phyloP scores from a whole-genome alignment of 2,329 filamentous ascomycete species.

The Trichoderma sp. region DNA sequence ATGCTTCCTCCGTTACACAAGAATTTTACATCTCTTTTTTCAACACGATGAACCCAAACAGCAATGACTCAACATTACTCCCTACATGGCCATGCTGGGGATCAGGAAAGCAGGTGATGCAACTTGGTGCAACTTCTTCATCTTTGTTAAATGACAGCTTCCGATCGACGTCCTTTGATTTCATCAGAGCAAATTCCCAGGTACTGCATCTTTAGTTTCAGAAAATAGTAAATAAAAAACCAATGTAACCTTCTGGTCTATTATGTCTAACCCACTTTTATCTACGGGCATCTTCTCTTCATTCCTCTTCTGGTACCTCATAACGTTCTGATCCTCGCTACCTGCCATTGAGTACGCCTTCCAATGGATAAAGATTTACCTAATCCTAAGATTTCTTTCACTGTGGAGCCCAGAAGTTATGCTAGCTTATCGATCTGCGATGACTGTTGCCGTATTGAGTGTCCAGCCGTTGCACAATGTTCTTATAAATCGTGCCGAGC shows the following conservation, averaged over 20 bases:
- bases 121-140: neutral
- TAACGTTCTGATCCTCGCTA: fast-evolving
- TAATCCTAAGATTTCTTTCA: neutral
- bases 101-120: neutral
- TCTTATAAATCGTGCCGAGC: neutral
- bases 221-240: too few relatives aligned
- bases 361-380: neutral
- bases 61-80: too few relatives aligned
- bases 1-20: too few relatives aligned
- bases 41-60: too few relatives aligned
- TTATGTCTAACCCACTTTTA: neutral
- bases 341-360: neutral
- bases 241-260: neutral
- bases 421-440: neutral
- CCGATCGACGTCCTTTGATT: neutral
- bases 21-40: too few relatives aligned
- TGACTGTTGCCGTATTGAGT: neutral
- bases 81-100: neutral
- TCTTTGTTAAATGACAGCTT: neutral
- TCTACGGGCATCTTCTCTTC: neutral
- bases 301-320: neutral
- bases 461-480: neutral
- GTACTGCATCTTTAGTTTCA: too few relatives aligned
- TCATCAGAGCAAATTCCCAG: too few relatives aligned
- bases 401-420: neutral